phyloP scores from a whole-genome alignment of 768 basidiomycete genomes.

The Mycena olivaceomarginata region DNA sequence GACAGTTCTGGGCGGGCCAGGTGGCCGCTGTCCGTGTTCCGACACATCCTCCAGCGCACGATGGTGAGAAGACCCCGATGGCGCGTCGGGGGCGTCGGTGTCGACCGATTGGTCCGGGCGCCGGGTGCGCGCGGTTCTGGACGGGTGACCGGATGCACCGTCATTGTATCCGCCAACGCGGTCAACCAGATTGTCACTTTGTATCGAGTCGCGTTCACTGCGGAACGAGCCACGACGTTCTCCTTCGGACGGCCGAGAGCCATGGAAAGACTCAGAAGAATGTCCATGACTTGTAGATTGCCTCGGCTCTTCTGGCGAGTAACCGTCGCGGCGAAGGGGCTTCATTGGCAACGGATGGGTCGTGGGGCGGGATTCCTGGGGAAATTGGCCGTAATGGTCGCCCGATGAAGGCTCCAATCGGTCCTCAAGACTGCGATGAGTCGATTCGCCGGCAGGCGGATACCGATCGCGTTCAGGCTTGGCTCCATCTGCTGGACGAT shows the following conservation, averaged over 20 bases:
- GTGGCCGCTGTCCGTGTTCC: slow-evolving; percentile 27
- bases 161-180: slow-evolving; percentile 37
- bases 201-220: slow-evolving; percentile 11
- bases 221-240: slow-evolving; percentile 34
- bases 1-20: slow-evolving; percentile 22
- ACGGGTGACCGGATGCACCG: background rate
- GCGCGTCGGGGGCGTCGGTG: slow-evolving; percentile 30
- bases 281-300: slow-evolving; percentile 26
- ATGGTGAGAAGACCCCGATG: slow-evolving; percentile 6
- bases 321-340: slow-evolving; percentile 31
- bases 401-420: slow-evolving; percentile 21
- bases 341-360: slow-evolving; percentile 32
- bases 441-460: slow-evolving; percentile 25
- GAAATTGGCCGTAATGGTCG: slow-evolving; percentile 16
- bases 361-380: slow-evolving; percentile 31
- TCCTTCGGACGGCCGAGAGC: slow-evolving; percentile 14
- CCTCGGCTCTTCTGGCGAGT: slow-evolving; percentile 21
- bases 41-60: slow-evolving; percentile 15
- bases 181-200: slow-evolving; percentile 27
- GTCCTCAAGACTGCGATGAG: slow-evolving; percentile 34
- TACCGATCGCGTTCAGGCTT: slow-evolving; percentile 33
- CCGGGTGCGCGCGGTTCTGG: slow-evolving; percentile 23
- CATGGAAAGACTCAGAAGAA: slow-evolving; percentile 22
- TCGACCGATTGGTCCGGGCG: slow-evolving; percentile 31
- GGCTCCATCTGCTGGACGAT: background rate